Base-by-base conservation (phyloP, 257 asterid species). In the Nicotiana obtusifolia region DNA sequence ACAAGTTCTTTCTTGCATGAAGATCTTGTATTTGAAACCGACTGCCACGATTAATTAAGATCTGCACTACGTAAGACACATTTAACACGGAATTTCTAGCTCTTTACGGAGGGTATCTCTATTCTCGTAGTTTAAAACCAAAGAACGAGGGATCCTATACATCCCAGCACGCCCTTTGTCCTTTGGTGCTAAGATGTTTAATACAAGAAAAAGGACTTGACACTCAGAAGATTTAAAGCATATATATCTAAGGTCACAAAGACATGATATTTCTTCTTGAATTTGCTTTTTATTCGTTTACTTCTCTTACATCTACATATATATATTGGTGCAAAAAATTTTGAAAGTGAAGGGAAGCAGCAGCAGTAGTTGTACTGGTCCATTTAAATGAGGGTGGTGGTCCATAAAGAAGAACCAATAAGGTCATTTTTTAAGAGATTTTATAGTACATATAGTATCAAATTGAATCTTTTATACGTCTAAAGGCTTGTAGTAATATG, bases 321-420 rank as follows among this genome's bases (percentile, higher is more conserved):
- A 13, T 13, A 14, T 52, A 11, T 52, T 52, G 57, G 57, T 52
- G 57, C 6, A 14, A 14, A 3, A 52, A 8, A 52, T 52, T 26
- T 52, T 52, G 57, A 52, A 52, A 52, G 57, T 52, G 57, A 52
- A 52, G 19, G 47, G 10, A 7, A 37, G 47, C 47, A 37, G 44
- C 49, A 8, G 49, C 11, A 37, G 47, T 1, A 41, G 13, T 41
- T 8, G 49, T 41, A 41, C 49, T 41, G 49, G 49, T 41, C 49
- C 49, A 9, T 41, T 41, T 41, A 41, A 9, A 41, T 41, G 28
- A 15, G 69, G 54, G 30, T 19, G 59, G 78, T 13, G 78, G 79
- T 73, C 61, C 79, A 73, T 73, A 35, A 73, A 47, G 41, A 73
- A 24, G 79, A 73, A 14, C 37, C 78, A 73, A 47, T 22, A 73